Percentiles rank a stretch among this genome's conserved stretches.
Evolutionary conservation across 495 filamentous ascomycete species (phyloP).

Genomic region (Chaetomium fimeti): DNA sequence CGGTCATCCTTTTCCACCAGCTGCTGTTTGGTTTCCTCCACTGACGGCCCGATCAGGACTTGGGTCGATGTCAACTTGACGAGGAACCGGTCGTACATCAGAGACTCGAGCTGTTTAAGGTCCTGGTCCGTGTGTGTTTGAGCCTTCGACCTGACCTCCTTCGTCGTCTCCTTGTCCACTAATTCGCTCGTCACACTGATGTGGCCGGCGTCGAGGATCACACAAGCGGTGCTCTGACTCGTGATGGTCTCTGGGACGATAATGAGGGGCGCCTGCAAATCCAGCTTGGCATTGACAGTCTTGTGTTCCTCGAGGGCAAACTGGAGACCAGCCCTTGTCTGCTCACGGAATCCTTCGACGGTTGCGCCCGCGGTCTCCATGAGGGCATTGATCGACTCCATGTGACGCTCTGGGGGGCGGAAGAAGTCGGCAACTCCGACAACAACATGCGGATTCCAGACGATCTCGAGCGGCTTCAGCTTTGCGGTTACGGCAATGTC

Average conservation of each 20-base stretch:
- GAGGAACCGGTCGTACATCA: conserved; percentile 95
- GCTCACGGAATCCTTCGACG: conserved; percentile 88
- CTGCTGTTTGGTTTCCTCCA: conserved; percentile 86
- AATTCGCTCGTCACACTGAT: conserved; percentile 90
- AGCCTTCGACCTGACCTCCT: conserved; percentile 82
- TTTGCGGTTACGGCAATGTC: conserved; percentile 88
- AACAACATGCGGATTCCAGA: conserved; percentile 92
- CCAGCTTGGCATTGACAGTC: conserved; percentile 92
- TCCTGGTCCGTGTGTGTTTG: conserved; percentile 86
- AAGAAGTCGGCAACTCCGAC: conserved; percentile 91
- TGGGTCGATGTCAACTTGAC: conserved; percentile 92
- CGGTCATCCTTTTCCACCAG: conserved; percentile 65
- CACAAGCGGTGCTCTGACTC: conserved; percentile 70
- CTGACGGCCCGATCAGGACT: conserved; percentile 89
- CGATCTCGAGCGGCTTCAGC: conserved; percentile 90
- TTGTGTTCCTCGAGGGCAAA: conserved; percentile 97
- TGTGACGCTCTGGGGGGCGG: conserved; percentile 90
- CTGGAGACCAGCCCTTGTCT: conserved; percentile 91
- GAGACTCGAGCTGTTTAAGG: conserved; percentile 75
- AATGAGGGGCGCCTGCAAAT: conserved; percentile 92
- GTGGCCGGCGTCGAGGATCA: conserved; percentile 95
- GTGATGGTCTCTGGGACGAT: conserved; percentile 94
- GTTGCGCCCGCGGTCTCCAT: conserved; percentile 94
- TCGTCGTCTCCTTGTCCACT: conserved; percentile 83
- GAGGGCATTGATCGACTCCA: conserved; percentile 94